Conservation (phyloP, 805 yeast species). For the Yarrowia bubula region DNA sequence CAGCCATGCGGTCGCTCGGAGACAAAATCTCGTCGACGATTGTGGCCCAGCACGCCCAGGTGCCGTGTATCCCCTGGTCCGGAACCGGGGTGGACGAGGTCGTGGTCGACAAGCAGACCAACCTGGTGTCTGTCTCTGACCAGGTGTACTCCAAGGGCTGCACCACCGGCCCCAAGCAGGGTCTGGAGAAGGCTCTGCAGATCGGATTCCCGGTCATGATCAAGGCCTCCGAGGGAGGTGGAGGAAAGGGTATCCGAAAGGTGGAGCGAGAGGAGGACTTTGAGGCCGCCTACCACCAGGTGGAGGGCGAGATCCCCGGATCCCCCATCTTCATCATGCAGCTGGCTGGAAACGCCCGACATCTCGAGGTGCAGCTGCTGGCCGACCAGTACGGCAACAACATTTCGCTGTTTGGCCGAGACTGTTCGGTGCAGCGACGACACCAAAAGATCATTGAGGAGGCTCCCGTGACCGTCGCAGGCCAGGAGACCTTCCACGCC, state of each 20-base stretch:
- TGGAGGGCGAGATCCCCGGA: constrained; percentile 96
- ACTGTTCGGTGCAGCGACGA: constrained; percentile 99
- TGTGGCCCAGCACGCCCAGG: constrained; percentile 97
- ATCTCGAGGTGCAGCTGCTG: constrained; percentile 93
- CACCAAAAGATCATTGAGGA: constrained; percentile 99
- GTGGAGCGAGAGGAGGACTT: constrained; percentile 84
- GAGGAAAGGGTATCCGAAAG: constrained; percentile 99
- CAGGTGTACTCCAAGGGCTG: constrained; percentile 85
- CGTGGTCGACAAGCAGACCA: constrained; percentile 59
- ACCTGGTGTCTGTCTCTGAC: constrained; percentile 85
- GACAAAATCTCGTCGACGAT: constrained; percentile 97
- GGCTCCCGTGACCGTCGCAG: constrained; percentile 97
- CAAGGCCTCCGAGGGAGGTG: constrained; percentile 99
- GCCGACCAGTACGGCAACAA: constrained; percentile 99
- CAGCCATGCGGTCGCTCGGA: constrained; percentile 99
- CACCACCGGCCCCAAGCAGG: constrained; percentile 81
- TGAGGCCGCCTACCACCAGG: constrained; percentile 76
- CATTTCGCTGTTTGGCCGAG: constrained; percentile 96
- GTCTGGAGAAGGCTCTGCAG: constrained; percentile 73
- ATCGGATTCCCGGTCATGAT: constrained; percentile 99
- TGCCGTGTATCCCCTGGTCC: constrained; percentile 99
- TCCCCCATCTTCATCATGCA: constrained; percentile 98
- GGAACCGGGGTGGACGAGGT: constrained; percentile 96
- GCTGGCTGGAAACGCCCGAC: constrained; percentile 96
- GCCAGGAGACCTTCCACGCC: constrained; percentile 72